Evolutionary conservation across 2,329 filamentous ascomycete species (phyloP), one percentile per base, ranked within the genome.

Genomic region (Harringtonia aguacate): DNA sequence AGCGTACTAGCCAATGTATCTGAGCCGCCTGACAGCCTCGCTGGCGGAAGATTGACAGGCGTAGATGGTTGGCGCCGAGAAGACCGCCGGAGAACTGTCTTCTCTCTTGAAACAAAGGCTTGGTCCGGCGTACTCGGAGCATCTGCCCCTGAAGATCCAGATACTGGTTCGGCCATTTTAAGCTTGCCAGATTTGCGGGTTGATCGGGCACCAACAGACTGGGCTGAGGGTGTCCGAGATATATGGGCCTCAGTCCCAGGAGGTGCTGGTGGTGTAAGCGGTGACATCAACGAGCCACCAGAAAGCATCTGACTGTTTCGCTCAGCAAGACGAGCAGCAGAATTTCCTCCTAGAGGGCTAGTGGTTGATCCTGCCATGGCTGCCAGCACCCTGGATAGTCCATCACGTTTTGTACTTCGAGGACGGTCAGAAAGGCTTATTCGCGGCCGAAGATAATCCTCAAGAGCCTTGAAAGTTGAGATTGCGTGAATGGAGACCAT

Each of bases 401-500:
- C 74, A 13, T 65, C 59, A 68, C 82, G 58, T 65, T 82, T 74
- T 27, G 74, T 70, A 10, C 68, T 69, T 36, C 81, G 73, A 13
- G 84, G 77, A 18, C 86, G 78, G 50, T 95, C 88, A 4, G 84
- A 79, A 14, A 92, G 61, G 55, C 73, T 87, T 47, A 98, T 94
- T 48, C 90, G 78, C 8, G 92, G 92, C 31, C 92, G 81, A 36
- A 98, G 72, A 60, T 97, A 98, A 59, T 98, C 92, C 58, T 97
- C 92, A 21, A 98, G 68, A 1, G 90, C 86, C 61, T 95, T 97
- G 69, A 98, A 97, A 0, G 89, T 97, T 3, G 92, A 90, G 56
- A 98, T 97, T 15, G 92, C 92, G 60, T 98, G 92, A 46, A 98
- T 98, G 0, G 88, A 94, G 1, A 98, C 92, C 84, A 95, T 95